Conservation (phyloP, 106 monocot species). For the Acorus gramineus region DNA sequence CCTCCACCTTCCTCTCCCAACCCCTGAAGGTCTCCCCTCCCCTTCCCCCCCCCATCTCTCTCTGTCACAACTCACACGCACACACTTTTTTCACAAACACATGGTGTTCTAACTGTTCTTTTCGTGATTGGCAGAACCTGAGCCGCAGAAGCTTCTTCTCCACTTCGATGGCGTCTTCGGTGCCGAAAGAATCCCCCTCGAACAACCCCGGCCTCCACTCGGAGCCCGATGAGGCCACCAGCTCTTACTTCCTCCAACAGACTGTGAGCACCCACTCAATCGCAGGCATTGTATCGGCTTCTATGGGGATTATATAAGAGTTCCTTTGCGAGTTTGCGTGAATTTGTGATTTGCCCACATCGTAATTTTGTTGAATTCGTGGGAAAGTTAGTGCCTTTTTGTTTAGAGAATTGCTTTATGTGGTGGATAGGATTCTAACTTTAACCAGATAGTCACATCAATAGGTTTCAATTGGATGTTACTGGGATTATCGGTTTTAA, state of each 20-base stretch:
- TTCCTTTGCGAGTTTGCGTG: not conserved
- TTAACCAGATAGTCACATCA: too few species aligned
- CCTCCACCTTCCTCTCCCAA: not conserved
- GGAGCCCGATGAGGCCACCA: constrained; percentile 71
- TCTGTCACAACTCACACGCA: too few species aligned
- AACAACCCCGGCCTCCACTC: constrained; percentile 84
- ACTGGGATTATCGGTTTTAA: too few species aligned
- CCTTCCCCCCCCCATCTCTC: not conserved
- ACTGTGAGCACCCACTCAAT: constrained; percentile 30
- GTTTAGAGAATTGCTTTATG: too few species aligned
- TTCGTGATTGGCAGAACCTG: constrained; percentile 15
- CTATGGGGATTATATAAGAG: not conserved
- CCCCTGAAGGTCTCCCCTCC: not conserved
- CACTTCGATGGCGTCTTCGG: constrained; percentile 37
- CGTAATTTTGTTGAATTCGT: too few species aligned
- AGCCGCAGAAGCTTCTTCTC: constrained; percentile 15
- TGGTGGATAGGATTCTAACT: too few species aligned
- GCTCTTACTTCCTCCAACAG: constrained; percentile 89
- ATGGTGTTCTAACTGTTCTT: not conserved
- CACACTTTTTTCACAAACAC: too few species aligned
- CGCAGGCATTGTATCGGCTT: not conserved
- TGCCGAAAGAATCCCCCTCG: constrained; percentile 51
- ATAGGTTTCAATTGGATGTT: too few species aligned
- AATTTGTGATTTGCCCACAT: not conserved
- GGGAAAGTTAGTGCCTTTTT: too few species aligned